These are phyloP conservation scores for Apophysomyces variabilis DNA, from an alignment of 371 early-diverging fungal genomes.

Conservation along the genomic window DNA sequence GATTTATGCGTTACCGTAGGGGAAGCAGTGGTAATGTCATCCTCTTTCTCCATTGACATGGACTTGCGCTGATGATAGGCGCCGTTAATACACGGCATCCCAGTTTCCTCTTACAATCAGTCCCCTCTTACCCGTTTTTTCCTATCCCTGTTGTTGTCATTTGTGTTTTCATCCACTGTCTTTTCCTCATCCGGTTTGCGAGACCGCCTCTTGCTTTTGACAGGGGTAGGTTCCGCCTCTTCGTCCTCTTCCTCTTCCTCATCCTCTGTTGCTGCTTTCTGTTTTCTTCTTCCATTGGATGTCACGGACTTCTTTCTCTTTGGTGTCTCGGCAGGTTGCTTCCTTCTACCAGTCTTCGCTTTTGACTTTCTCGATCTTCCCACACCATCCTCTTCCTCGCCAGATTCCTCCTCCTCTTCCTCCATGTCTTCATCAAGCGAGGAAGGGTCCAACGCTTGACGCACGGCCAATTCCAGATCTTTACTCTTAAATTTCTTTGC, in stretches of 20 bases:
- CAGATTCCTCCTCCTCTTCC: constrained; percentile 28
- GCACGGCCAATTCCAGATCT: constrained; percentile 52
- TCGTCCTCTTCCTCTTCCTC: constrained; percentile 25
- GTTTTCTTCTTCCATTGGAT: constrained; percentile 18
- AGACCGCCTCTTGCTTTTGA: constrained; percentile 34
- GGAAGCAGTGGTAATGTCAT: constrained; percentile 10
- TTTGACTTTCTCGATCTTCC: constrained; percentile 14
- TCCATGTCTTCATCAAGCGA: constrained; percentile 26
- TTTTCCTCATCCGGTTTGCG: constrained; percentile 28
- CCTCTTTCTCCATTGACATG: constrained; percentile 31
- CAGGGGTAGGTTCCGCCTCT: constrained; percentile 14
- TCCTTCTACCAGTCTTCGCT: constrained; percentile 12
- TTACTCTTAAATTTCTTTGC: constrained; percentile 57
- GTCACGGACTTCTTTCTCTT: constrained; percentile 18
- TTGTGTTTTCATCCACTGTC: constrained; percentile 20
- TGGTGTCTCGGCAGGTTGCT: constrained; percentile 13
- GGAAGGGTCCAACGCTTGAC: constrained; percentile 46
- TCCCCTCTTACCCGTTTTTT: constrained; percentile 40
- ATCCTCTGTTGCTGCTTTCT: constrained; percentile 8
- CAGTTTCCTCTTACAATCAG: not conserved
- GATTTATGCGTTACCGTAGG: constrained; percentile 17
- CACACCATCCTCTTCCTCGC: constrained; percentile 23
- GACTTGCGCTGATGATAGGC: constrained; percentile 39
- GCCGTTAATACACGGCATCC: not conserved
- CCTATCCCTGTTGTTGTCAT: constrained; percentile 17